These are phyloP conservation scores for Saccharomycopsis selenospora DNA, from an alignment of 805 yeast genomes.

Conservation along the genomic window DNA sequence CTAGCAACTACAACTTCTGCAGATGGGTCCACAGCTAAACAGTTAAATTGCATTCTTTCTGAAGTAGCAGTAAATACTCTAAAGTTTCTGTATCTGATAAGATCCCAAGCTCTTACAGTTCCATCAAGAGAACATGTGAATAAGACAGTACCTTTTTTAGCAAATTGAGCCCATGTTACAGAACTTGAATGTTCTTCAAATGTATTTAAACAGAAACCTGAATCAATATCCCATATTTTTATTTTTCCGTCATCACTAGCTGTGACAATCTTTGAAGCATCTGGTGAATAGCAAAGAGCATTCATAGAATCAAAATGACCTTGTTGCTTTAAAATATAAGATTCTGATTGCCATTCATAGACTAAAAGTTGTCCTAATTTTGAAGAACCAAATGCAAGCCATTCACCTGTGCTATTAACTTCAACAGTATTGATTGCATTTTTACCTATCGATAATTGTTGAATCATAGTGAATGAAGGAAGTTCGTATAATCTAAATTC, in stretches of 20 bases:
- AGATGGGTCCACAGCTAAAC: slow-evolving; percentile 91
- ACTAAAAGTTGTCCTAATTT: slow-evolving; percentile 89
- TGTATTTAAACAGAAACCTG: slow-evolving; percentile 90
- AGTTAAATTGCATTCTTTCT: slow-evolving; percentile 75
- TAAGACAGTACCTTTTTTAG: slow-evolving; percentile 82
- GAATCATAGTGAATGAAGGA: slow-evolving; percentile 72
- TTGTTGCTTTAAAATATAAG: slow-evolving; percentile 90
- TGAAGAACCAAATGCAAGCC: slow-evolving; percentile 93
- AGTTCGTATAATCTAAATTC: slow-evolving; percentile 87
- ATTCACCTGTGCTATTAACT: slow-evolving; percentile 82
- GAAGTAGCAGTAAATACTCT: slow-evolving; percentile 84
- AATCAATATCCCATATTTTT: slow-evolving; percentile 89
- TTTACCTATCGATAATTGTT: slow-evolving; percentile 87
- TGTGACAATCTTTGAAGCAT: slow-evolving; percentile 85
- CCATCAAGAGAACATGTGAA: slow-evolving; percentile 93
- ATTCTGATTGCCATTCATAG: slow-evolving; percentile 98
- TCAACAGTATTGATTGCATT: slow-evolving; percentile 77
- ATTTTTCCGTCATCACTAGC: slow-evolving; percentile 96
- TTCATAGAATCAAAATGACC: slow-evolving; percentile 93
- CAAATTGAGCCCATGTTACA: slow-evolving; percentile 81
- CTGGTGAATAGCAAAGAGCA: slow-evolving; percentile 82
- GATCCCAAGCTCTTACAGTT: slow-evolving; percentile 95
- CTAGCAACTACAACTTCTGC: slow-evolving; percentile 97
- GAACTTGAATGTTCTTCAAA: slow-evolving; percentile 87
- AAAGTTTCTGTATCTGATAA: slow-evolving; percentile 86